Evolutionary conservation across 768 basidiomycete genomes (phyloP), one percentile per base, ranked within the genome.

Genomic region (Leccinum rimulosum): DNA sequence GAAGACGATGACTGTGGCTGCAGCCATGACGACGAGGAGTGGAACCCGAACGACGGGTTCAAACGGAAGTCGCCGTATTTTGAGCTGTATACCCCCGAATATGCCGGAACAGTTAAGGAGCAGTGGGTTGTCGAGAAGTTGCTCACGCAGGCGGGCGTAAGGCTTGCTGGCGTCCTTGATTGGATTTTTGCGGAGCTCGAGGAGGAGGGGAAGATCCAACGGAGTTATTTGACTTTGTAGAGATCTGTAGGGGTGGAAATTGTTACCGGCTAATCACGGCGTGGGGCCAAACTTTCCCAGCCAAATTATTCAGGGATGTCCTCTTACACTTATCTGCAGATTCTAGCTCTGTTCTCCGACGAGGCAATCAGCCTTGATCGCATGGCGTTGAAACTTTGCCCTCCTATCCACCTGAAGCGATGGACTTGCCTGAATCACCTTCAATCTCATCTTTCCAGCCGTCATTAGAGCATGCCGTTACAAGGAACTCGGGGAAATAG

Each of bases 141-240:
- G 64, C 75, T 98, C 40, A 88, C 91, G 0, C 89, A 89, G 76
- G 94, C 76, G 0, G 95, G 94, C 1, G 75, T 96, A 30, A 80
- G 95, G 25, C 84, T 96, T 28, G 95, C 95, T 1, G 91, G 85
- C 0, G 73, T 91, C 11, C 74, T 98, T 62, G 97, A 97, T 66
- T 85, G 80, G 67, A 75, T 94, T 14, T 90, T 91, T 56, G 64
- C 65, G 22, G 71, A 70, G 15, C 31, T 25, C 1, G 48, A 58
- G 6, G 61, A 49, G 3, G 50, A 53, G n/a, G 27, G n/a, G 1
- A 7, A n/a, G 40, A 17, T 43, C n/a, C 10, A n/a, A 19, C 0
- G 3, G 3, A 27, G 25, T 25, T 38, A 52, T 52, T 27, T 55
- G 14, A 55, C 55, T 3, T 30, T 64, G 53, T 67, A 54, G 59